A percentile compares a stretch with the other conserved stretches of the same genome.
phyloP scores from a whole-genome alignment of 768 basidiomycete species.

The Chalciporus chontae region DNA sequence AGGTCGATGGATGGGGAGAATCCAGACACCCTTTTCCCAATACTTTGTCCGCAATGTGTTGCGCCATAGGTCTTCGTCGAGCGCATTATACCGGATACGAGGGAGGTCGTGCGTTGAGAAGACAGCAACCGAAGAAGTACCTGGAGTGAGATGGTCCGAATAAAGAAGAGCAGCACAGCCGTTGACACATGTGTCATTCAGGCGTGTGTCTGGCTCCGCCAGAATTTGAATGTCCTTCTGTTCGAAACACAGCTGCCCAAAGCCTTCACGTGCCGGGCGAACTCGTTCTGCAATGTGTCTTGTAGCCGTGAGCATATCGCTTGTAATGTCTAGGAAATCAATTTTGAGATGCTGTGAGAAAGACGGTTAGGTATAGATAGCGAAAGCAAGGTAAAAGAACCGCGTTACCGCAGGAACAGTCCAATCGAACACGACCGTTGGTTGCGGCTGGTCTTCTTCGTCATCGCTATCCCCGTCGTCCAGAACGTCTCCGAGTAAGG shows the following conservation, averaged over 20 bases:
- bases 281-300: not conserved
- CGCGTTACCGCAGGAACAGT: not conserved
- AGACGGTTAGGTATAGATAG: not conserved
- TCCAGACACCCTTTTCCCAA: conserved; percentile 33
- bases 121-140: not conserved
- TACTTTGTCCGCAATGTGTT: conserved; percentile 12
- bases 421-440: not conserved
- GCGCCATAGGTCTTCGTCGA: conserved; percentile 23
- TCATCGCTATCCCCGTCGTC: not conserved
- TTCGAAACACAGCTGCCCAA: conserved; percentile 6
- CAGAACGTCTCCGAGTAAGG: not conserved
- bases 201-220: not conserved
- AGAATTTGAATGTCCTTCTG: not conserved
- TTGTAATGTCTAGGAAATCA: not conserved
- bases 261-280: not conserved
- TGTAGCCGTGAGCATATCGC: not conserved
- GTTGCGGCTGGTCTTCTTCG: not conserved
- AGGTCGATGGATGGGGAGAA: not conserved
- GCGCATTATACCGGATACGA: not conserved
- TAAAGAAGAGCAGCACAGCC: conserved; percentile 7
- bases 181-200: conserved; percentile 14
- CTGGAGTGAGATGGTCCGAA: not conserved
- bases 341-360: not conserved
- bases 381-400: not conserved
- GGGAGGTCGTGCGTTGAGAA: conserved; percentile 10